phyloP scores from a whole-genome alignment of 2,329 filamentous ascomycete genomes.

The Blumeria graminis region DNA sequence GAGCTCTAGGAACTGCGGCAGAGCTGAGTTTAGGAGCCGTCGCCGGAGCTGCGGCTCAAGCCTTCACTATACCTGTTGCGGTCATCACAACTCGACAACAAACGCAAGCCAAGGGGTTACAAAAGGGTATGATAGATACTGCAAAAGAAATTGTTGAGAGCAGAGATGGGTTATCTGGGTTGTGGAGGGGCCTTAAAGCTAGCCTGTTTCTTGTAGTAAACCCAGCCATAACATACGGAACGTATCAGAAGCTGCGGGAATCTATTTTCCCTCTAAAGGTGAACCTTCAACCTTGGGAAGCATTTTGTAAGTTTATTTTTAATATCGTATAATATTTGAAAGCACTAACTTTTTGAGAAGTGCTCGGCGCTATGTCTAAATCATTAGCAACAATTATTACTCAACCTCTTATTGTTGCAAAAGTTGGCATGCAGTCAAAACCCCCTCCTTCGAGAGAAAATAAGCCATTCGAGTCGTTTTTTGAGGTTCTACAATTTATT shows the following conservation, averaged over 20 bases:
- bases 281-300: slow-evolving; percentile 59
- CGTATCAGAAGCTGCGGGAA: slow-evolving; percentile 72
- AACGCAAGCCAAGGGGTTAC: slow-evolving; percentile 63
- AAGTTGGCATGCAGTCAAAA: slow-evolving; percentile 85
- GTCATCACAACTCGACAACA: slow-evolving; percentile 93
- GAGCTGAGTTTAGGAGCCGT: slow-evolving; percentile 71
- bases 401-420: slow-evolving; percentile 90
- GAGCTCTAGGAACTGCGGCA: slow-evolving; percentile 49
- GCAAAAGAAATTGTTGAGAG: slow-evolving; percentile 72
- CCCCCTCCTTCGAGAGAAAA: slow-evolving; percentile 65
- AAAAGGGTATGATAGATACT: slow-evolving; percentile 69
- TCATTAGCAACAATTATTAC: slow-evolving; percentile 74
- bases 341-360: slow-evolving; percentile 20
- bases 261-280: slow-evolving; percentile 53
- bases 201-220: slow-evolving; percentile 90
- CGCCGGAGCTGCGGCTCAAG: slow-evolving; percentile 72
- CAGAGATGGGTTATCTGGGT: slow-evolving; percentile 67
- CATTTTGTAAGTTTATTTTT: slow-evolving; percentile 49
- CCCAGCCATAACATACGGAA: slow-evolving; percentile 90
- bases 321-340: background rate
- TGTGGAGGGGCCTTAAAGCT: slow-evolving; percentile 91
- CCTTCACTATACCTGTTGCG: slow-evolving; percentile 90
- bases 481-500: slow-evolving; percentile 90
- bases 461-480: slow-evolving; percentile 79
- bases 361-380: slow-evolving; percentile 83